These are phyloP conservation scores for Hevea brasiliensis DNA, from an alignment of 345 rosid genomes.

Conservation along the genomic window DNA sequence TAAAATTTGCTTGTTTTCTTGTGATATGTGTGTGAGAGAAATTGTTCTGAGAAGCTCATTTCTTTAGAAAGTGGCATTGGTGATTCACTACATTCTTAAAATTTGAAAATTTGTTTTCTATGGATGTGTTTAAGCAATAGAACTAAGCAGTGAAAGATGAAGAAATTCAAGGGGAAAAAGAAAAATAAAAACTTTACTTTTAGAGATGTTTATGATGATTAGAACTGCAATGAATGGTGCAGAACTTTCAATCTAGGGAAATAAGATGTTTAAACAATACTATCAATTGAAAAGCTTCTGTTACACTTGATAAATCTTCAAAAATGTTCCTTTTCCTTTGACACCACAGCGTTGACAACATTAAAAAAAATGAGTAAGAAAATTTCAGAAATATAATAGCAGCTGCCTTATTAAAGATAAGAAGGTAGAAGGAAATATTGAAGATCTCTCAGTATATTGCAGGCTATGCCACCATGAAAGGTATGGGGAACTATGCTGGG, in stretches of 20 bases:
- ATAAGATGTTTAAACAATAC: too few species aligned
- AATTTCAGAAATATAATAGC: too few species aligned
- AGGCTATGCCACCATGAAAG: constrained; percentile 58
- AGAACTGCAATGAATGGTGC: too few species aligned
- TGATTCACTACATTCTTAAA: not conserved
- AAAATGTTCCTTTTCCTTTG: not conserved
- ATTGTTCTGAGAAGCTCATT: not conserved
- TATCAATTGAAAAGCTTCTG: not conserved
- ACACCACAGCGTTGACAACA: not conserved
- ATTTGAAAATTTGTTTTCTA: not conserved
- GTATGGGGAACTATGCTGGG: constrained; percentile 46
- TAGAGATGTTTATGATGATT: too few species aligned
- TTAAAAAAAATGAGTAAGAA: too few species aligned
- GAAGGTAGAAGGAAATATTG: constrained; percentile 19
- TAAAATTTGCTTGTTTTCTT: not conserved
- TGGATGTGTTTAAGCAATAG: not conserved
- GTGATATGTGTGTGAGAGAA: not conserved
- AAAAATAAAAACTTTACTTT: not conserved
- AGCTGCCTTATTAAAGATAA: not conserved
- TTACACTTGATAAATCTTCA: not conserved
- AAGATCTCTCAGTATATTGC: constrained; percentile 34
- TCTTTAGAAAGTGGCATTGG: not conserved
- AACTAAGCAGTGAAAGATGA: not conserved
- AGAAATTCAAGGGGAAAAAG: too few species aligned
- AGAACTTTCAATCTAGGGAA: too few species aligned